Evolutionary conservation across 2,329 filamentous ascomycete species (phyloP), one percentile per base, ranked within the genome.

Genomic region (Aureobasidium leucospermi): DNA sequence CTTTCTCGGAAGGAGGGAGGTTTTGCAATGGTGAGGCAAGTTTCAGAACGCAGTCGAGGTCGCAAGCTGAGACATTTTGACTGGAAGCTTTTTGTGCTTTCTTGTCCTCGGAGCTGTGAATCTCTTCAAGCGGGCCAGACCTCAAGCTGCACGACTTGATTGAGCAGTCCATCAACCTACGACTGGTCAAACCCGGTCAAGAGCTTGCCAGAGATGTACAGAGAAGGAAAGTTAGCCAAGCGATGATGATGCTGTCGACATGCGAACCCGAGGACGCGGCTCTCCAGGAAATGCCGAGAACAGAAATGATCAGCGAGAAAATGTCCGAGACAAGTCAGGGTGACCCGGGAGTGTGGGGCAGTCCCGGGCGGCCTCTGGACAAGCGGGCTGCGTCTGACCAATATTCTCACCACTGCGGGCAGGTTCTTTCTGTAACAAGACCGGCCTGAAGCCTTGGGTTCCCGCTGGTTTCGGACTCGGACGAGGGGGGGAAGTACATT

Each of bases 301-400:
- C 1, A n/a, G 38, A 42, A 4, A 19, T 19, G 51, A 55, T 55
- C 51, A 1, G 4, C 36, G 23, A 10, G 1, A 34, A 42, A 55
- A 43, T 34, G n/a, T 55, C 51, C 51, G 51, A 55, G 51, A 55
- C 51, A 55, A 38, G 39, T 4, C 47, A 49, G 32, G 31, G 32
- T 49, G 47, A 49, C 47, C 23, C 23, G 34, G 34, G 8, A 13
- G 39, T 43, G 51, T 41, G 51, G 51, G 51, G 38, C 28, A 13
- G 19, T 39, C 32, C 47, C 47, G 47, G 47, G 8, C 29, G 47
- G 47, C 32, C 15, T 36, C 31, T 23, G 23, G 23, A 23, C 23
- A 23, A 23, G 23, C 23, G 23, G 23, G 23, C 23, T 23, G 7
- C 16, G 34, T 51, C 48, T 51, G 48, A 51, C 13, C 19, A 41